Evolutionary conservation across 805 yeast species (phyloP), one percentile per base, ranked within the genome.

Genomic region (Teunomyces funiuensis): DNA sequence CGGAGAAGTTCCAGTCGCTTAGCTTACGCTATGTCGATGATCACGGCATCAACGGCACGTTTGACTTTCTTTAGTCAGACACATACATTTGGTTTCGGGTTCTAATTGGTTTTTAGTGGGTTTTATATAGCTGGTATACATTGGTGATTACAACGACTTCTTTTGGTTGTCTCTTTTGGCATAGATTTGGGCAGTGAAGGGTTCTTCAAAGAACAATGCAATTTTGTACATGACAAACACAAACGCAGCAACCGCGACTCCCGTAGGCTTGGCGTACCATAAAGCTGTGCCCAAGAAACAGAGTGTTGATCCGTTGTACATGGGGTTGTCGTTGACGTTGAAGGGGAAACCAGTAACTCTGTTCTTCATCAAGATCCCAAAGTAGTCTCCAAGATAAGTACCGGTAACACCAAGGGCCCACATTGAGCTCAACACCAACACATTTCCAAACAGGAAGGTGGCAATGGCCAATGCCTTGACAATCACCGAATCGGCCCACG

Each of bases 321-420:
- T 93, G 50, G 99, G 99, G 65, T 93, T 91, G 57, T 88, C 83
- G 49, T 83, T 77, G 42, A 90, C 80, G 55, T 83, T 90, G 77
- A 93, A 93, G 11, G 99, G 99, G 77, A 93, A 93, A 1, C 85
- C 82, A 13, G 91, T 84, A 45, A 93, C 96, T 58, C 96, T 78
- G 49, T 86, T 79, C 47, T 83, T 82, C 93, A 91, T 93, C 54
- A 93, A 76, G 55, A 93, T 90, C 1, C 98, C 98, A 65, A 93
- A 93, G 68, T 93, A 95, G 64, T 93, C 99, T 31, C 99, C 99
- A 46, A 93, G 69, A 58, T 93, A 93, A 8, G 99, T 93, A 17
- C 99, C 99, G 10, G 97, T 91, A 46, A 93, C 80, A 17, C 99
- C 99, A 50, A 93, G 74, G 10, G 85, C 84, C 69, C 80, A 91